Base-by-base conservation (phyloP, 1,284 basidiomycete genomes). In the Hemileia vastatrix region DNA sequence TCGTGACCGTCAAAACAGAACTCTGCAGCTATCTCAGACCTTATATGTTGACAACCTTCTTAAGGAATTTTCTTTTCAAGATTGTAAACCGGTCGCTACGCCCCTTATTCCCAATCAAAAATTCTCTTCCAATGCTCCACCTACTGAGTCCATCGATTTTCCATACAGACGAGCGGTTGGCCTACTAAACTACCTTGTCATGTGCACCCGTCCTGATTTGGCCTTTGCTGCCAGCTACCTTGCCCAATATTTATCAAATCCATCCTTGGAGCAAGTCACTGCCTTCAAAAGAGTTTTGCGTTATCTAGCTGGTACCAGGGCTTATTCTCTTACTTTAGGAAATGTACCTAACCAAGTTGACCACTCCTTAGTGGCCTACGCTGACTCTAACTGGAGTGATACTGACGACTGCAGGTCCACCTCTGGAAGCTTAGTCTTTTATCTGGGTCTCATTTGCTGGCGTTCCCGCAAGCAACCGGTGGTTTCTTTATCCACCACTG, bases 161-260 rank as follows among this genome's bases (percentile, higher is more conserved):
- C 47, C 47, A 23, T 57, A 57, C 31, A 4, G 47, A 1, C 47
- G 32, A 1, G 55, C 55, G 8, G 45, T 57, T 1, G 55, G 55
- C 15, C 13, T 51, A 3, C 15, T 58, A 0, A 40, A 58, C 24
- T 58, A 51, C 15, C 18, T 58, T 5, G 56, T 58, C 13, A 45
- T 36, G 40, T 58, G 56, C 48, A 58, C 56, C 4, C 45, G 47
- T n/a, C 56, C 56, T 18, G 56, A 58, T 24, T 32, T 58, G 6
- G 56, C 45, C 2, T 58, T 58, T 24, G 27, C 27, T 27, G 27
- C 8, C n/a, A 33, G 27, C 11, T 36, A 57, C 15, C 6, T 57
- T 3, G 44, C 54, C 6, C 15, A 44, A n/a, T n/a, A n/a, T n/a
- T n/a, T n/a, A n/a, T n/a, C n/a, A n/a, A n/a, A n/a, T n/a, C n/a